Base-by-base conservation (phyloP, 352 stramenopile species). In the Pythium insidiosum region DNA sequence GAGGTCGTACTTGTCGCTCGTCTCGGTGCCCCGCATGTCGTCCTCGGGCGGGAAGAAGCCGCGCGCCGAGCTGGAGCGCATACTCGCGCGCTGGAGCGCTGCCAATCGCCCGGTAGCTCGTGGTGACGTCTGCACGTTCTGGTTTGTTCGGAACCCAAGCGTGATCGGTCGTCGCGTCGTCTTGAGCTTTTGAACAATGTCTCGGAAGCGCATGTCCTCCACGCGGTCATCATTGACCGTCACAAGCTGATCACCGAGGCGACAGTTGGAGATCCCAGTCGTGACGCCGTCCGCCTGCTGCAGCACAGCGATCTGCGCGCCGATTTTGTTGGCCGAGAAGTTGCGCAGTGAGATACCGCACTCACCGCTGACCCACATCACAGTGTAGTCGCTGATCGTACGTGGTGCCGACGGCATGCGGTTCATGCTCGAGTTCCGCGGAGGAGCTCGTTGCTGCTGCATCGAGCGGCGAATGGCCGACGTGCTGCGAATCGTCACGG, bases 341-440 rank as follows among this genome's bases (percentile, higher is more conserved):
- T 89, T 88, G 50, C 76, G 78, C 28, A 92, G 53, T 38, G 79
- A 88, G 57, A 92, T 92, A 38, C 79, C 79, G 41, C 78, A 87
- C 53, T 92, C 79, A 30, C 79, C 79, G 39, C 71, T 85, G 7
- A 85, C 70, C 76, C 76, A 92, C 51, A 84, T 85, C 39, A 89
- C 79, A 13, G 70, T 70, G 47, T 89, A 92, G 36, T 33, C 28
- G 28, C 74, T 58, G 24, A 56, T 38, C 18, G 38, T 56, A 9
- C 37, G 36, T 22, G 47, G 33, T 15, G 56, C 38, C 12, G 45
- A 30, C 45, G 45, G 13, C 26, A 48, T 19, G 11, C 39, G 43
- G 5, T 42, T 45, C 28, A 60, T 29, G 18, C 44, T 39, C 39
- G 51, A 21, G 24, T 47, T 61, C 23, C 46, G 43, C 16, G 46